These are phyloP conservation scores for Mycena citricolor DNA, from an alignment of 1,284 basidiomycete species.

Conservation along the genomic window DNA sequence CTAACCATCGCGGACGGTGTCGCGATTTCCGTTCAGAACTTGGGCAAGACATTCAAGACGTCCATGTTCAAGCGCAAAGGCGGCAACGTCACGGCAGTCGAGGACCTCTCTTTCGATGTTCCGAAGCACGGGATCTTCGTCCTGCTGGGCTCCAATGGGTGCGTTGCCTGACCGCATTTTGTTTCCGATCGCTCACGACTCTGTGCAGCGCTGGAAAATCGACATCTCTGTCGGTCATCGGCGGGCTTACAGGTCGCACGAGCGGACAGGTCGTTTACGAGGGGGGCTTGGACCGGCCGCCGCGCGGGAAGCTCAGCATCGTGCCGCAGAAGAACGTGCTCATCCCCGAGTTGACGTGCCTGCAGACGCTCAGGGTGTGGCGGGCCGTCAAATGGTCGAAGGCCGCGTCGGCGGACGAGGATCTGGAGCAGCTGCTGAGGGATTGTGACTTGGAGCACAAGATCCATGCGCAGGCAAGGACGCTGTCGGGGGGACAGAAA, in stretches of 20 bases:
- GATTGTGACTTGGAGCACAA: constrained; percentile 75
- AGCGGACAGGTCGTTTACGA: constrained; percentile 65
- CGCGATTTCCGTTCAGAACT: constrained; percentile 60
- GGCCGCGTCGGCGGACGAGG: constrained; percentile 45
- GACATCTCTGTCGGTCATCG: constrained; percentile 68
- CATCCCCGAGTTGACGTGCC: constrained; percentile 73
- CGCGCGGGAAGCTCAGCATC: constrained; percentile 67
- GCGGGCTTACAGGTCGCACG: constrained; percentile 57
- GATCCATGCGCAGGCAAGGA: constrained; percentile 62
- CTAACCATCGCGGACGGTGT: constrained; percentile 36
- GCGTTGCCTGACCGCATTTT: constrained; percentile 24
- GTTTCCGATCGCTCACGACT: not conserved
- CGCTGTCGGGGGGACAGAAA: constrained; percentile 79
- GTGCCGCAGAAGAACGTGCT: constrained; percentile 85
- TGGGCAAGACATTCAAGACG: constrained; percentile 56
- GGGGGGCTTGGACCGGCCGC: constrained; percentile 49
- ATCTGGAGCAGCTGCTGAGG: constrained; percentile 59
- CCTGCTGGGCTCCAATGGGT: constrained; percentile 74
- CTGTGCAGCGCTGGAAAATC: constrained; percentile 72
- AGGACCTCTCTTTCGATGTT: constrained; percentile 62
- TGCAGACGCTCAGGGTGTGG: constrained; percentile 76
- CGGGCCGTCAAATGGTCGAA: constrained; percentile 67
- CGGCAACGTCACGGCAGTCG: constrained; percentile 53
- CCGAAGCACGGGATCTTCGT: constrained; percentile 74
- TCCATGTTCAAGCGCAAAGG: constrained; percentile 35